phyloP scores from a whole-genome alignment of 1,139 yeast species.

The Debaryomycetaceae sp. region DNA sequence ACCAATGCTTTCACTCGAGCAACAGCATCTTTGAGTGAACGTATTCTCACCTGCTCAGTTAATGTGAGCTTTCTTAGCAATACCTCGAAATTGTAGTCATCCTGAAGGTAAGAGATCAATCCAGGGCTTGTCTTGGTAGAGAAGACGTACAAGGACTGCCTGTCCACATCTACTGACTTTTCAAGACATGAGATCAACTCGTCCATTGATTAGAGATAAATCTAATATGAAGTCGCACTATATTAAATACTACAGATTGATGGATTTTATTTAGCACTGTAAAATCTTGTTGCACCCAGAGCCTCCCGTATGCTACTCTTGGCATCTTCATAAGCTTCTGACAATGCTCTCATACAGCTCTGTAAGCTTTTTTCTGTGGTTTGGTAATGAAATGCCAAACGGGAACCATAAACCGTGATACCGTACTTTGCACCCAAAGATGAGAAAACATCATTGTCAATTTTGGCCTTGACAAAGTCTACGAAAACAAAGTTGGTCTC shows the following conservation, averaged over 20 bases:
- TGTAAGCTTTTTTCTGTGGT: constrained; percentile 30
- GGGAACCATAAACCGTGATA: constrained; percentile 26
- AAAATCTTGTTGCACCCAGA: background rate
- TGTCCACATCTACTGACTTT: background rate
- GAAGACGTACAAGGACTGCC: constrained; percentile 9
- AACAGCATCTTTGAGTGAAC: constrained; percentile 20
- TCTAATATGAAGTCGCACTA: background rate
- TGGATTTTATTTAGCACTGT: constrained; percentile 1
- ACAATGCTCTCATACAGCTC: constrained; percentile 24
- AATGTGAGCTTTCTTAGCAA: constrained; percentile 34
- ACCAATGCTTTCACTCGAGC: constrained; percentile 19
- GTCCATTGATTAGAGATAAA: background rate
- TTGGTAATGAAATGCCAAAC: constrained; percentile 42
- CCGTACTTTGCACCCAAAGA: constrained; percentile 23
- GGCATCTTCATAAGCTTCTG: constrained; percentile 29
- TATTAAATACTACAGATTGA: no score
- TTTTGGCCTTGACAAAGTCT: constrained; percentile 31
- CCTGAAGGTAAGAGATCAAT: constrained; percentile 17
- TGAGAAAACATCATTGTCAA: constrained; percentile 25
- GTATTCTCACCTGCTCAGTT: constrained; percentile 28
- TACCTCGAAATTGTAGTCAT: constrained; percentile 35
- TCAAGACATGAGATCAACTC: background rate
- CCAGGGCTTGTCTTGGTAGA: constrained; percentile 13
- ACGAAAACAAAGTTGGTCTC: constrained; percentile 43
- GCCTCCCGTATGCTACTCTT: background rate